phyloP scores from a whole-genome alignment of 768 basidiomycete species.

The Lyophyllum semitale region DNA sequence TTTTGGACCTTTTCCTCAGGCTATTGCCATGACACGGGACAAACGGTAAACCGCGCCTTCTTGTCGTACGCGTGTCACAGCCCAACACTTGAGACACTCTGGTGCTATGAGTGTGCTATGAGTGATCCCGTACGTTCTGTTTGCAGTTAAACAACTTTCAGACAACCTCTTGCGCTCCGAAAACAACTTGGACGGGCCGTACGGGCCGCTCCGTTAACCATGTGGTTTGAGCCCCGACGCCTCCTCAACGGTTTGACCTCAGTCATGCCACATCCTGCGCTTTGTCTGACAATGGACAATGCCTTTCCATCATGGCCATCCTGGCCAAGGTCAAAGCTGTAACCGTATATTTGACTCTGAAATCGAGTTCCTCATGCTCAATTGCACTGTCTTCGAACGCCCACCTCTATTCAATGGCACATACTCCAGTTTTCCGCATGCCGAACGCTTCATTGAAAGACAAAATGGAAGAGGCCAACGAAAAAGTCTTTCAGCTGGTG shows the following conservation, averaged over 20 bases:
- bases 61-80: too few species aligned
- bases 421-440: not conserved
- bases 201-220: not conserved
- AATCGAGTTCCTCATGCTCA: not conserved
- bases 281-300: not conserved
- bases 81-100: too few species aligned
- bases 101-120: too few species aligned
- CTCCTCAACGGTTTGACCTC: too few species aligned
- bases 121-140: too few species aligned
- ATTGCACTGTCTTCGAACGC: not conserved
- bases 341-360: not conserved
- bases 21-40: too few species aligned
- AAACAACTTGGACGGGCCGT: not conserved
- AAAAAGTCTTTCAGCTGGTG: not conserved
- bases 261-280: not conserved
- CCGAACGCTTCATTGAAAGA: not conserved
- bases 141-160: too few species aligned
- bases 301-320: not conserved
- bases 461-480: not conserved
- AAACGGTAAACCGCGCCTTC: too few species aligned
- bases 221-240: not conserved
- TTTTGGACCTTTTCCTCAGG: too few species aligned
- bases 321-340: not conserved
- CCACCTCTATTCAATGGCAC: not conserved
- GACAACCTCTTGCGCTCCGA: too few species aligned